Evolutionary conservation across 23 red algal genomes (phyloP), one percentile per base, ranked within the genome.

Genomic region (Gracilaria caudata): DNA sequence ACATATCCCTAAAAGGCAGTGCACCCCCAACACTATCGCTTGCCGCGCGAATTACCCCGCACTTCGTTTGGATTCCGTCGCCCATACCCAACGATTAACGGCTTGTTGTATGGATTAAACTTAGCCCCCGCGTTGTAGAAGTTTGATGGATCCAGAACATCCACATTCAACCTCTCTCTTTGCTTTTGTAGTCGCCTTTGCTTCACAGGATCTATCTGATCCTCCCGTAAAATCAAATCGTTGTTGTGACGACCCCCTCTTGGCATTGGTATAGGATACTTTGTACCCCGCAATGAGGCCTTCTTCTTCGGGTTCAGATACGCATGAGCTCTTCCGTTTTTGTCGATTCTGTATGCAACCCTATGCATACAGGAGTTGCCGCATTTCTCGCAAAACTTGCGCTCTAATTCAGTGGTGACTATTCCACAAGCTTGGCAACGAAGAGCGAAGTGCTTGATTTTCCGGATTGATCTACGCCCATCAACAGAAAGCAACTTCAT

Each of bases 181-280:
- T 87, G 68, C 82, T 90, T 80, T 63, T 89, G 53, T 37, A 61
- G 35, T 7, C 84, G 63, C 8, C 61, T 59, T 73, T 86, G 57
- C 55, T 80, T 83, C 35, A 74, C 70, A 72, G 71, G 76, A 34
- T 93, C 95, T 77, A 89, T 80, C 43, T 90, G 73, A 73, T 98
- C 95, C 82, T 93, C 95, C 26, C 77, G 59, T 54, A 98, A 66
- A 45, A 98, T 93, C 21, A 98, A 54, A 73, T 98, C 92, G 46
- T 71, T 83, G 68, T 84, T 90, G 79, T 93, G 84, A 28, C 95
- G 81, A 21, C 95, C 95, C 11, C 90, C 91, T 78, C 87, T 61
- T 29, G 95, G 95, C 73, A 79, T 72, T 17, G 95, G 95, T 61
- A 98, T 93, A 76, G 95, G 82, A 71, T 93, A 98, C 90, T 98